Conservation (phyloP, 129 eudicot genomes). For the Artemisia argyi region DNA sequence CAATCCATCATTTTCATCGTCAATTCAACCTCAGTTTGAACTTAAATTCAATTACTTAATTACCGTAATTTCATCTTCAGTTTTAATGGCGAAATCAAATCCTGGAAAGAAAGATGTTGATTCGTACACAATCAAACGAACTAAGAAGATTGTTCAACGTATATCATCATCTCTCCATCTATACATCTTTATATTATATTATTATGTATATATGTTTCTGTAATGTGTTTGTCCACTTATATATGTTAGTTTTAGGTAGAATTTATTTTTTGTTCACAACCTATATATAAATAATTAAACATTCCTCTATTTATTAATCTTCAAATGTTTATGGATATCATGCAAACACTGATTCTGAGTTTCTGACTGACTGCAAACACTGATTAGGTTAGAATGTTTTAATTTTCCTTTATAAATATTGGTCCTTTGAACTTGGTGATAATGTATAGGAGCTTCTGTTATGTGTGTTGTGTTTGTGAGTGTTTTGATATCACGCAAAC, state of each 20-base stretch:
- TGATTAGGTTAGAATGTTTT: neutral
- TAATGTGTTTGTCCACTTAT: neutral
- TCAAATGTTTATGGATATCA: too few relatives aligned
- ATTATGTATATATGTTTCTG: neutral
- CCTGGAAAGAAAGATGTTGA: conserved; percentile 82
- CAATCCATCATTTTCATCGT: too few relatives aligned
- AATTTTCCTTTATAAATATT: neutral
- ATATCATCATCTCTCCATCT: conserved; percentile 28
- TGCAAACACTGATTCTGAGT: too few relatives aligned
- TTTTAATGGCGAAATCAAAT: conserved; percentile 73
- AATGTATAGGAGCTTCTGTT: too few relatives aligned
- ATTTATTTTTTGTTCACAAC: too few relatives aligned
- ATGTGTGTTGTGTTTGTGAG: neutral
- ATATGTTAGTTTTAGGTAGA: too few relatives aligned
- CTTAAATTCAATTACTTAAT: too few relatives aligned
- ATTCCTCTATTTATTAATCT: too few relatives aligned
- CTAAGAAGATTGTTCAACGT: conserved; percentile 70
- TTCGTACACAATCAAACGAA: conserved; percentile 82
- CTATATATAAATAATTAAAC: too few relatives aligned
- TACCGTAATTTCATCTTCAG: neutral
- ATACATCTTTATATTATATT: neutral
- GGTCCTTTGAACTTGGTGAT: too few relatives aligned
- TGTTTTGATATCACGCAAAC: neutral
- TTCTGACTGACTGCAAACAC: too few relatives aligned
- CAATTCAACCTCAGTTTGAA: too few relatives aligned